These are phyloP conservation scores for Aspergillus sp. DNA, from an alignment of 2,329 filamentous ascomycete genomes.

Conservation along the genomic window DNA sequence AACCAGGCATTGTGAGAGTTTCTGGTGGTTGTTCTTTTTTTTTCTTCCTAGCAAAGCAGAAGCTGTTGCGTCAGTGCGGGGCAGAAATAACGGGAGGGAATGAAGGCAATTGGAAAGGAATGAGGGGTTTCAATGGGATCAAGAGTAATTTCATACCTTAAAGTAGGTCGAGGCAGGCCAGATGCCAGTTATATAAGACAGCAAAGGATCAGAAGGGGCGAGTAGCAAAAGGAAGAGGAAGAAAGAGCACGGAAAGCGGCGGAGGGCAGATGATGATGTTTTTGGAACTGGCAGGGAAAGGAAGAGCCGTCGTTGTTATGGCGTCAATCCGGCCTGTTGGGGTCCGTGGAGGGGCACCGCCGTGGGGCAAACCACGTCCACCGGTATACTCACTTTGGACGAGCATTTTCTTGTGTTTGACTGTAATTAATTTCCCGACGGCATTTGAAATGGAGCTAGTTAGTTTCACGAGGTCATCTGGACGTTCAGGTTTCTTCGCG, in stretches of 20 bases:
- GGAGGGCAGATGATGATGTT: background rate
- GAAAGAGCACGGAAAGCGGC: constrained; percentile 5
- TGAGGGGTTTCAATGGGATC: background rate
- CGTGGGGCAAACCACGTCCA: constrained; percentile 18
- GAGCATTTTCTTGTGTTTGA: too few species aligned
- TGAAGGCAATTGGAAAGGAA: background rate
- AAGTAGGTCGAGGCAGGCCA: background rate
- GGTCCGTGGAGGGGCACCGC: constrained; percentile 21
- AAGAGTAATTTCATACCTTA: background rate
- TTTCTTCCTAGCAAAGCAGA: constrained; percentile 4
- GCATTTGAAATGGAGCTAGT: too few species aligned
- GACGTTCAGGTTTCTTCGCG: constrained; percentile 9
- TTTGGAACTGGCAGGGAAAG: background rate
- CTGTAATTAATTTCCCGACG: too few species aligned
- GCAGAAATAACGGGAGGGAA: background rate
- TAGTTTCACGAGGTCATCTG: constrained; percentile 16
- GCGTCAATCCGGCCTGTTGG: constrained; percentile 21
- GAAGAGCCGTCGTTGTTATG: constrained; percentile 6
- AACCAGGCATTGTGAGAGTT: constrained; percentile 31
- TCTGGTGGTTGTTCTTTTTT: constrained; percentile 7
- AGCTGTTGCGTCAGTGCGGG: constrained; percentile 1
- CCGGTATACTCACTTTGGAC: constrained; percentile 2
- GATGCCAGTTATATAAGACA: background rate
- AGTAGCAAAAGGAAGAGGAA: constrained; percentile 4
- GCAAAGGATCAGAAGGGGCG: constrained; percentile 4